These are phyloP conservation scores for Acanthamoeba polyphaga DNA, from an alignment of 208 protist species.

Conservation along the genomic window DNA sequence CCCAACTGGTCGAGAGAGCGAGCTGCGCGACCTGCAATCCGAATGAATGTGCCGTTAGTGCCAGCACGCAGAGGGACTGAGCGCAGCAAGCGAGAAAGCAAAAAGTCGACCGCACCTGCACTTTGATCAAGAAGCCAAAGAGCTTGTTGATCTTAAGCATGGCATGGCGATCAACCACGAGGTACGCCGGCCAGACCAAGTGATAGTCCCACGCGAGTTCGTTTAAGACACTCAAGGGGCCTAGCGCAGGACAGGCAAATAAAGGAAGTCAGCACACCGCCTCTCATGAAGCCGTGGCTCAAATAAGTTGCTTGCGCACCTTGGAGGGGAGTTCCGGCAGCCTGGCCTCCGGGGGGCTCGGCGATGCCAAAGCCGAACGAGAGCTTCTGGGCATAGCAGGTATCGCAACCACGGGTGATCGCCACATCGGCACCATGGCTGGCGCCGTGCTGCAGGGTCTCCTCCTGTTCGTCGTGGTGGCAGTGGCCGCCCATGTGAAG, in stretches of 20 bases:
- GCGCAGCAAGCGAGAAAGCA: neutral
- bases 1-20: neutral
- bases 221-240: neutral
- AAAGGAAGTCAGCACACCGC: too few relatives aligned
- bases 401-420: neutral
- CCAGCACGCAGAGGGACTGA: neutral
- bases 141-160: conserved; percentile 52
- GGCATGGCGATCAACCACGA: conserved; percentile 37
- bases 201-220: conserved; percentile 60
- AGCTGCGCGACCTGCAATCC: neutral
- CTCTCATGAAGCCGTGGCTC: neutral
- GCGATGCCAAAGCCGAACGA: neutral
- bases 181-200: neutral
- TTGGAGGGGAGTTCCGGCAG: neutral
- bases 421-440: neutral
- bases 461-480: neutral
- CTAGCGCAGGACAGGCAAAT: neutral
- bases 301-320: neutral
- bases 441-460: neutral
- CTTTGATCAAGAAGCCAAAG: conserved; percentile 39
- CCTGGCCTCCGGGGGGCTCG: neutral
- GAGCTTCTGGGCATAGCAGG: conserved; percentile 51
- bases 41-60: neutral
- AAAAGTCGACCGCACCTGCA: neutral
- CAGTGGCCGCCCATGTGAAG: neutral